phyloP scores from a whole-genome alignment of 2,329 filamentous ascomycete species.

The Trichoderma afroharzianum region DNA sequence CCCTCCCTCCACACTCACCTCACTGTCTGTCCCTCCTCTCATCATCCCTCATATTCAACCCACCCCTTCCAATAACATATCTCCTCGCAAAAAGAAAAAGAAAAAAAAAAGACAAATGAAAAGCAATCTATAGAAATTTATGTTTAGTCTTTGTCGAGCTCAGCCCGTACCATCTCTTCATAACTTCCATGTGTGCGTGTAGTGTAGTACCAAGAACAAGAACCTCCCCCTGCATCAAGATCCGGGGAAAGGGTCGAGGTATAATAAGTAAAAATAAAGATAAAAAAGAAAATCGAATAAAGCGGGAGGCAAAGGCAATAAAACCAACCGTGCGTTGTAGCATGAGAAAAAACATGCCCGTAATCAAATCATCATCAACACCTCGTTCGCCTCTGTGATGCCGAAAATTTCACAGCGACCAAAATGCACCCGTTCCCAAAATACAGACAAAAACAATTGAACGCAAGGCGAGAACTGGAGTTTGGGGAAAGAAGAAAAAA shows the following conservation, averaged over 20 bases:
- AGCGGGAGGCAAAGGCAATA: constrained; percentile 7
- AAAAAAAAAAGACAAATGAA: constrained; percentile 26
- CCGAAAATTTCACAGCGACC: constrained; percentile 15
- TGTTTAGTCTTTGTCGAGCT: constrained; percentile 17
- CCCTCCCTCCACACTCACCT: not conserved
- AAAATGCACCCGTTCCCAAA: constrained; percentile 19
- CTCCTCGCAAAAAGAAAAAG: not conserved
- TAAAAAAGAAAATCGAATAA: not conserved
- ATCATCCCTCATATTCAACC: constrained; percentile 14
- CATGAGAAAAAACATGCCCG: constrained; percentile 23
- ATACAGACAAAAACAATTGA: constrained; percentile 14
- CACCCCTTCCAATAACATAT: not conserved
- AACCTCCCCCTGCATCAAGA: constrained; percentile 1
- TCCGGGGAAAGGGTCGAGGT: constrained; percentile 7
- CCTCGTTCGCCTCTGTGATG: constrained; percentile 28
- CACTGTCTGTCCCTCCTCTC: not conserved
- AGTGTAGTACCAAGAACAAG: constrained; percentile 18
- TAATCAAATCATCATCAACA: constrained; percentile 32
- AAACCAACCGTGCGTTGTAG: constrained; percentile 21
- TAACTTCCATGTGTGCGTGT: constrained; percentile 18
- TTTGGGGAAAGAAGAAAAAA: not conserved
- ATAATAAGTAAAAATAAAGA: constrained; percentile 16
- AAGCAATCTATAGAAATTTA: constrained; percentile 18
- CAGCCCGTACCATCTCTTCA: constrained; percentile 20
- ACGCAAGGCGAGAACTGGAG: constrained; percentile 3